A percentile compares a stretch with the other conserved stretches of the same genome.
These are phyloP conservation scores for Mycena crocata DNA, from an alignment of 768 basidiomycete genomes.

Conservation along the genomic window DNA sequence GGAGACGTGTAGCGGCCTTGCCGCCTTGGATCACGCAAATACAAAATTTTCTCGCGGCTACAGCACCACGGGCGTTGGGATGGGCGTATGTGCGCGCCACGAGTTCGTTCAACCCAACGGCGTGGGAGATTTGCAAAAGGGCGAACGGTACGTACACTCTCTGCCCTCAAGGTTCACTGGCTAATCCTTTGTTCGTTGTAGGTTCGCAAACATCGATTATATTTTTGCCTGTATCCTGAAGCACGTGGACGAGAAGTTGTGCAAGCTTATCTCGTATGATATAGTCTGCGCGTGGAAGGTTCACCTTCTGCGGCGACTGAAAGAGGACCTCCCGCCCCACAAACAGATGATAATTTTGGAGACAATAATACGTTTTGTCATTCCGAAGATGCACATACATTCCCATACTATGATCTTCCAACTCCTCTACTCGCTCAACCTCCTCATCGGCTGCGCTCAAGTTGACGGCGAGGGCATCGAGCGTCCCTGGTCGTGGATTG, in stretches of 20 bases:
- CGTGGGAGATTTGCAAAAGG: constrained; percentile 44
- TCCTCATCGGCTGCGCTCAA: constrained; percentile 36
- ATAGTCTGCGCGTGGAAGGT: constrained; percentile 46
- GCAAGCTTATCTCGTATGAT: constrained; percentile 43
- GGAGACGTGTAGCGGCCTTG: constrained; percentile 37
- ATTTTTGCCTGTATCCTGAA: constrained; percentile 38
- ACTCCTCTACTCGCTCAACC: constrained; percentile 38
- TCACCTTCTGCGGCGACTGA: constrained; percentile 35
- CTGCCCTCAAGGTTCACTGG: neutral
- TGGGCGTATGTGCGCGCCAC: constrained; percentile 38
- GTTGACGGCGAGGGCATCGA: constrained; percentile 51
- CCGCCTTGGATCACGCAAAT: constrained; percentile 27
- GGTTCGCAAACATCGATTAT: constrained; percentile 52
- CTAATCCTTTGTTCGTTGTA: constrained; percentile 18
- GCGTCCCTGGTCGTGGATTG: constrained; percentile 41
- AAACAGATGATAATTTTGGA: constrained; percentile 20
- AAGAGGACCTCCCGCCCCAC: constrained; percentile 23
- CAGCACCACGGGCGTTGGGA: constrained; percentile 34
- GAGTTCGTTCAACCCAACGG: constrained; percentile 35
- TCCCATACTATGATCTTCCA: constrained; percentile 38
- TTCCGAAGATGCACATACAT: constrained; percentile 37
- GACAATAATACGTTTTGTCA: constrained; percentile 33
- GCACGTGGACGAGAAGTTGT: constrained; percentile 14
- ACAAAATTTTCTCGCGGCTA: constrained; percentile 35
- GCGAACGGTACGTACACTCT: constrained; percentile 39